Percentiles rank a stretch among this genome's conserved stretches.
Conservation (phyloP, 257 asterid genomes). For the Anisodus tanguticus region DNA sequence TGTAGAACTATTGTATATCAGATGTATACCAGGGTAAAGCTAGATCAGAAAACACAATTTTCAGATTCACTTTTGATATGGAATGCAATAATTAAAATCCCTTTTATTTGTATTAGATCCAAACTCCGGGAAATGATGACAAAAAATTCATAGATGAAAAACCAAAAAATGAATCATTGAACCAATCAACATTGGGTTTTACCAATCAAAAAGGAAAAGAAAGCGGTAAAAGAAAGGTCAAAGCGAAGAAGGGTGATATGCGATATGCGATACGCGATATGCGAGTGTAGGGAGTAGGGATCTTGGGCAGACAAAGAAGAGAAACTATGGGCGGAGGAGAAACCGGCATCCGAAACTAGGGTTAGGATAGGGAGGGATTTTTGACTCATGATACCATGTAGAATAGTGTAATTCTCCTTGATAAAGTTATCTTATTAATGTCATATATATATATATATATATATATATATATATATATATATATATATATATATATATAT, state of each 20-base stretch:
- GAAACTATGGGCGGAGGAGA: constrained; percentile 64
- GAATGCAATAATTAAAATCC: background rate
- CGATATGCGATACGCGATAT: constrained; percentile 13
- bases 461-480: too few species aligned
- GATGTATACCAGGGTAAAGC: constrained; percentile 2
- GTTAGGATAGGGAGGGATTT: too few species aligned
- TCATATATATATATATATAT: too few species aligned
- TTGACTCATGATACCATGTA: too few species aligned
- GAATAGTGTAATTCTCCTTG: too few species aligned
- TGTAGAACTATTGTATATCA: too few species aligned
- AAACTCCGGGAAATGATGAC: background rate
- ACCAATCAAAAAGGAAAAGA: background rate
- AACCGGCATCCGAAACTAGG: constrained; percentile 11
- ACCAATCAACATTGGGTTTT: background rate
- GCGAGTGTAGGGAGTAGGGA: background rate
- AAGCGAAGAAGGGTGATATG: constrained; percentile 20
- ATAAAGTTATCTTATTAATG: too few species aligned
- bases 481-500: too few species aligned
- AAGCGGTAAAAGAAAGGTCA: background rate
- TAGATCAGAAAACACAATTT: constrained; percentile 26
- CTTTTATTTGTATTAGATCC: background rate
- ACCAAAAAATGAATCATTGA: constrained; percentile 12
- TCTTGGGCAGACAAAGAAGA: background rate
- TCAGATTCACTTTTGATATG: background rate
- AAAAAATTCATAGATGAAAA: background rate